Percentiles rank a stretch among this genome's conserved stretches.
Conservation (phyloP, 2,329 filamentous ascomycete genomes). For the Stagonosporopsis vannaccii region DNA sequence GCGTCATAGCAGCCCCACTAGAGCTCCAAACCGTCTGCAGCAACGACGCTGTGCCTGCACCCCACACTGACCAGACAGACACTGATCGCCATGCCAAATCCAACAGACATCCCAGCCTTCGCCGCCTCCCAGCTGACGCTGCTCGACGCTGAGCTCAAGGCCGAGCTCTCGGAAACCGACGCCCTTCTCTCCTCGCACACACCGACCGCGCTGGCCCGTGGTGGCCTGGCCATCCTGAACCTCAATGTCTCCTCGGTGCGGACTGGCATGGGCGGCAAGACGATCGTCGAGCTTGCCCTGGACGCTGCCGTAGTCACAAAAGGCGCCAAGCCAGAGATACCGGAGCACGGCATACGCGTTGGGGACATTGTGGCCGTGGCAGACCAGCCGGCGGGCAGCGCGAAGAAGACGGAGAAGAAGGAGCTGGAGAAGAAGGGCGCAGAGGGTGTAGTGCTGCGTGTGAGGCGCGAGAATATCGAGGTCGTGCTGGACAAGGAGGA, state of each 20-base stretch:
- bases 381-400: constrained; percentile 74
- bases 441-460: constrained; percentile 73
- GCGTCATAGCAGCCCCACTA: constrained; percentile 20
- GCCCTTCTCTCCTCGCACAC: constrained; percentile 71
- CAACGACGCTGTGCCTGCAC: not conserved
- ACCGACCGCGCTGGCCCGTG: constrained; percentile 73
- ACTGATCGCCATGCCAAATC: constrained; percentile 31
- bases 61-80: constrained; percentile 3
- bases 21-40: constrained; percentile 8
- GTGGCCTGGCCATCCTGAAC: constrained; percentile 81
- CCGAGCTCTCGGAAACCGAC: constrained; percentile 75
- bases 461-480: constrained; percentile 65
- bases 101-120: constrained; percentile 69
- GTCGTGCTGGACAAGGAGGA: constrained; percentile 75
- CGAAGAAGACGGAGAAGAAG: constrained; percentile 75
- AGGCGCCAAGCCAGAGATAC: constrained; percentile 61
- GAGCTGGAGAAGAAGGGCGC: constrained; percentile 73
- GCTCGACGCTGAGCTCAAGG: constrained; percentile 72
- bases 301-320: constrained; percentile 71
- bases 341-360: constrained; percentile 76
- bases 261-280: constrained; percentile 90
- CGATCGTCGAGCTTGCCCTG: constrained; percentile 78
- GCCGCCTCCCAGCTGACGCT: constrained; percentile 74
- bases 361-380: constrained; percentile 81
- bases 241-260: constrained; percentile 76